Conservation (phyloP, 495 filamentous ascomycete genomes). For the Aspergillus conjunctus region DNA sequence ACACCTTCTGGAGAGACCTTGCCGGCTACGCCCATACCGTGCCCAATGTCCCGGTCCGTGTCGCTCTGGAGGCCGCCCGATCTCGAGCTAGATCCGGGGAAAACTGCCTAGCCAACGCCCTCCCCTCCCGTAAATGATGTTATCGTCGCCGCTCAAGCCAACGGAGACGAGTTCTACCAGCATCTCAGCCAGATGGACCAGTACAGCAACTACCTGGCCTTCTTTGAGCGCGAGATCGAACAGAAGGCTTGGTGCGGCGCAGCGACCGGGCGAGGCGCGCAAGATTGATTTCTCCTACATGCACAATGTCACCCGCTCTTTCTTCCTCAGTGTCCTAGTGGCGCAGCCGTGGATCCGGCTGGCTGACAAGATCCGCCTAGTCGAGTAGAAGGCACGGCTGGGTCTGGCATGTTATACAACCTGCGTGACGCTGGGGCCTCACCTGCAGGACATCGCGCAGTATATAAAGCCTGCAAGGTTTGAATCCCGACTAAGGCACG, state of each 20-base stretch:
- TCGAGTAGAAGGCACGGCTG: slow-evolving; percentile 37
- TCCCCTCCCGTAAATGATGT: slow-evolving; percentile 23
- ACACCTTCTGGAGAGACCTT: not conserved
- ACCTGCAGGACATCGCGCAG: slow-evolving; percentile 16
- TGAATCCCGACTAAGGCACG: slow-evolving; percentile 25
- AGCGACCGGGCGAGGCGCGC: slow-evolving; percentile 22
- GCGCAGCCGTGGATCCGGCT: slow-evolving; percentile 31
- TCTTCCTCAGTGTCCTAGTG: slow-evolving; percentile 31
- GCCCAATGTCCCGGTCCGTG: slow-evolving; percentile 27
- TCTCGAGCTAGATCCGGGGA: not conserved
- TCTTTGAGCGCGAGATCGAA: slow-evolving; percentile 38
- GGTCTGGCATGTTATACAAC: slow-evolving; percentile 39
- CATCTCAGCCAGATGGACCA: slow-evolving; percentile 22
- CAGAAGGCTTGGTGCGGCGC: slow-evolving; percentile 29
- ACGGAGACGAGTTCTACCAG: slow-evolving; percentile 22
- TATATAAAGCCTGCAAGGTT: slow-evolving; percentile 19
- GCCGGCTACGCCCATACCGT: slow-evolving; percentile 27
- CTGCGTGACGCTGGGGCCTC: slow-evolving; percentile 20
- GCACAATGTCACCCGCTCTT: slow-evolving; percentile 34
- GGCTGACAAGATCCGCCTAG: slow-evolving; percentile 28
- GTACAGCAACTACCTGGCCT: slow-evolving; percentile 35
- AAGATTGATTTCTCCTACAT: slow-evolving; percentile 44
- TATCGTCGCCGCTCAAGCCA: slow-evolving; percentile 22
- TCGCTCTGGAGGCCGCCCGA: slow-evolving; percentile 30
- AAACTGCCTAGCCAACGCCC: slow-evolving; percentile 6